Evolutionary conservation across 2,329 filamentous ascomycete genomes (phyloP), one percentile per base, ranked within the genome.

Genomic region (Fusarium graminum): DNA sequence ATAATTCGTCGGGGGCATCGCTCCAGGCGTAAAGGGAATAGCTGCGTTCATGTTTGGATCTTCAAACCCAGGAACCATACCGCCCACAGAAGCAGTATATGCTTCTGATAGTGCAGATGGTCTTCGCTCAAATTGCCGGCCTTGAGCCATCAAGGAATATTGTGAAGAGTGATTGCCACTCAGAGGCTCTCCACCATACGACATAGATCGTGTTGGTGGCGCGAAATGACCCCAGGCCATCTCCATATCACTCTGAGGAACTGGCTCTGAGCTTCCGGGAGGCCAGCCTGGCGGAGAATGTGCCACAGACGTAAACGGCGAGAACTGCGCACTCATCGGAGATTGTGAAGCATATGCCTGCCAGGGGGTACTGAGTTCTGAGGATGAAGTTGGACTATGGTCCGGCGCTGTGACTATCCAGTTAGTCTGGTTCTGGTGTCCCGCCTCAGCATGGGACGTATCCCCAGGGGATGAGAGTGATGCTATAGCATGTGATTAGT

Each of bases 331-430:
- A 5, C 81, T 82, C 32, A 86, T 77, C 11, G 84, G 80, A 9
- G 85, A 82, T 39, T 85, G 84, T 40, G 82, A 78, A 11, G 82
- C 73, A 67, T 83, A 86, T 8, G 79, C 74, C 60, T 81, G 77
- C 86, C 85, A 88, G 13, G 78, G 76, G 11, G 78, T 65, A 57
- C 76, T 80, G 60, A 82, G 65, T 26, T 83, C 81, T 10, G 80
- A 72, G 58, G 82, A 83, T 13, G 81, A 77, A n/a, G 72, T 65
- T 17, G 79, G 71, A 60, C 72, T 76, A 13, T 79, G 74, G 38
- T 74, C 78, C 16, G 78, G 70, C 4, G 84, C 81, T n/a, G 80
- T 65, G 29, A 80, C 65, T 68, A 82, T 74, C 84, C 84, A 86
- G 68, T 74, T 78, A 25, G 79, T 69, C 61, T 79, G 71, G 14